Evolutionary conservation across 306 rosid genomes (phyloP), one percentile per base, ranked within the genome.

Genomic region (Betula pendula): DNA sequence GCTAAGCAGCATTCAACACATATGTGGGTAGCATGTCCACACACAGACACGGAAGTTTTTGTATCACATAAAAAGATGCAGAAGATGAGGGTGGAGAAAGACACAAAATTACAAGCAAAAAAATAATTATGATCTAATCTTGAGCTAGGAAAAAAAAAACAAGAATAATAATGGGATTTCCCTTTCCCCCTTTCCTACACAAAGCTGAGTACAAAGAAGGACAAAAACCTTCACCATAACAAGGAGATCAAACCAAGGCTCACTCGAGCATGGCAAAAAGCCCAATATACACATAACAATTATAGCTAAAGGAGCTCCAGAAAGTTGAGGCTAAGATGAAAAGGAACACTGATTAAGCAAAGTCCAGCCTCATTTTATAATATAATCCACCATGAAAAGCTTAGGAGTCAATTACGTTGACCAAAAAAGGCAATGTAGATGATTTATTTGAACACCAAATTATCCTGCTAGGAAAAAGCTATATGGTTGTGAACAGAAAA

Each of bases 181-280:
- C 40, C 6, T 12, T 55, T 55, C 2, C 16, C 31, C 29, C 29
- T 5, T 55, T 55, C 33, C 63, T 11, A 24, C 33, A 56, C 33
- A 56, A 24, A 56, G 7, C 63, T 27, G 27, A 3, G 31, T 56
- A 24, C 35, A 20, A 56, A 56, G 27, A 56, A 11, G 63, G 63
- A 56, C 4, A 9, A 56, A 22, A 56, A 5, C 63, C 63, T 56
- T 25, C 8, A 0, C 13, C 29, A 24, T 3, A 56, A 56, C 13
- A 56, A 24, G 55, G 63, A 56, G 63, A 56, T 56, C 63, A 56
- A 56, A 56, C 63, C 33, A 56, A 56, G 31, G 14, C 31, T 56
- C 12, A 56, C 63, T 20, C 31, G 3, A 56, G 17, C 63, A 20
- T 56, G 27, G 63, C 6, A 24, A 10, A 56, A 56, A 9, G 13